Percentiles rank a stretch among this genome's conserved stretches.
Conservation (phyloP, 2,329 filamentous ascomycete species). For the Arthrobotrys pseudoclavata region DNA sequence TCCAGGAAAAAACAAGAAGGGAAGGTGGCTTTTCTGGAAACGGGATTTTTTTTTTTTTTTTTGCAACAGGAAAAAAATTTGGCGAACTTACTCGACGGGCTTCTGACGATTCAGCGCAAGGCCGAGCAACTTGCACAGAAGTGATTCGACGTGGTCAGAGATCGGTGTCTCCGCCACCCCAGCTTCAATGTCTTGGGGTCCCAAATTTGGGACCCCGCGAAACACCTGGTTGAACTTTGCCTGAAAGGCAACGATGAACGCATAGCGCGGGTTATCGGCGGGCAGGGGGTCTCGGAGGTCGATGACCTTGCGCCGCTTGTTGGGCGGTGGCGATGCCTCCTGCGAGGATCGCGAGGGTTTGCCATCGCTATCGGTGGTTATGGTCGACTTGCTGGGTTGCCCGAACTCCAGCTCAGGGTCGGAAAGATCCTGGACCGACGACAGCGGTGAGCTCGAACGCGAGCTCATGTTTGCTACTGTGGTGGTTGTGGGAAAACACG, state of each 20-base stretch:
- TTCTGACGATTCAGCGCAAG: conserved; percentile 97
- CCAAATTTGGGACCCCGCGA: conserved; percentile 87
- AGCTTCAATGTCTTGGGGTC: conserved; percentile 92
- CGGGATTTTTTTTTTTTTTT: neutral
- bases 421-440: conserved; percentile 55
- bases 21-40: conserved; percentile 25
- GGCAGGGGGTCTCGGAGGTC: conserved; percentile 53
- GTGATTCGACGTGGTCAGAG: conserved; percentile 85
- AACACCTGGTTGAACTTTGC: conserved; percentile 92
- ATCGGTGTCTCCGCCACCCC: conserved; percentile 83
- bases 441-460: conserved; percentile 58
- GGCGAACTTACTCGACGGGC: conserved; percentile 88
- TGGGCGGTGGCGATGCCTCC: conserved; percentile 44
- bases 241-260: conserved; percentile 98
- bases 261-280: conserved; percentile 50
- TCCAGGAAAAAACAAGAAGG: conserved; percentile 23
- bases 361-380: conserved; percentile 36
- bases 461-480: conserved; percentile 44
- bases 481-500: conserved; percentile 32
- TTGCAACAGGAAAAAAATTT: conserved; percentile 1
- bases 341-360: conserved; percentile 42
- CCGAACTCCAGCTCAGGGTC: conserved; percentile 54
- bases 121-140: conserved; percentile 89
- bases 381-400: conserved; percentile 39
- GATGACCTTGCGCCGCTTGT: conserved; percentile 55